Evolutionary conservation across 2,329 filamentous ascomycete species (phyloP).

Genomic region (Hypoxylon sp.): DNA sequence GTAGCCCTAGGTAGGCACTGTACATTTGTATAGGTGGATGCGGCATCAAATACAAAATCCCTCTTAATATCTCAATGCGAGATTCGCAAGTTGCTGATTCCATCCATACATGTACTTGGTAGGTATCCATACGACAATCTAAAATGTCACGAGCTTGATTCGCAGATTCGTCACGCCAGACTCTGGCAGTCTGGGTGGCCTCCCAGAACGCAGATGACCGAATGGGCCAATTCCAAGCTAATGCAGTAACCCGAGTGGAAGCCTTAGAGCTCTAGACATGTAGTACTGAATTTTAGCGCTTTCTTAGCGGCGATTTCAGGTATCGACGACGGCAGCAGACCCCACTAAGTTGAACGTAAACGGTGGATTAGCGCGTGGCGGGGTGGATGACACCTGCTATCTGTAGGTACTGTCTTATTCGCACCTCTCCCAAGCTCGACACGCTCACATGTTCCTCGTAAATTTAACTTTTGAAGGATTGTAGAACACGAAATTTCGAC

Average conservation of each 20-base stretch:
- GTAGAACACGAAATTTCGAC: constrained; percentile 2
- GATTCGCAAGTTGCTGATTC: constrained; percentile 13
- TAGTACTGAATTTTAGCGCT: constrained; percentile 18
- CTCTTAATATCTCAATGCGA: constrained; percentile 2
- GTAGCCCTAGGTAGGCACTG: no score
- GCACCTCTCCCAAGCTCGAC: constrained; percentile 10
- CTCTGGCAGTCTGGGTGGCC: background rate
- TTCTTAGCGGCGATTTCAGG: constrained; percentile 16
- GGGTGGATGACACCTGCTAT: constrained; percentile 22
- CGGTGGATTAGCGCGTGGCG: constrained; percentile 23
- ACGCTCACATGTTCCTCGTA: constrained; percentile 18
- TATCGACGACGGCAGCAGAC: constrained; percentile 12
- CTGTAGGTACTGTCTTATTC: constrained; percentile 17
- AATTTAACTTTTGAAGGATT: constrained; percentile 17
- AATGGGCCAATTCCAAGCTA: constrained; percentile 19
- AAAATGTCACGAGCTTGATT: constrained; percentile 23
- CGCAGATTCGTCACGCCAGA: constrained; percentile 28
- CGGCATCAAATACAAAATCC: no score
- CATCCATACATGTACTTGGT: background rate
- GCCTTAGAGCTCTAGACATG: constrained; percentile 4
- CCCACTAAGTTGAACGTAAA: constrained; percentile 12
- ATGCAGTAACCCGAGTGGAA: no score
- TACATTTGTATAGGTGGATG: no score
- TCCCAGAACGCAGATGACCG: constrained; percentile 26
- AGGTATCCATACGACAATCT: background rate